Conservation (phyloP, 1,284 basidiomycete species). For the Sanghuangporus sanghuang region DNA sequence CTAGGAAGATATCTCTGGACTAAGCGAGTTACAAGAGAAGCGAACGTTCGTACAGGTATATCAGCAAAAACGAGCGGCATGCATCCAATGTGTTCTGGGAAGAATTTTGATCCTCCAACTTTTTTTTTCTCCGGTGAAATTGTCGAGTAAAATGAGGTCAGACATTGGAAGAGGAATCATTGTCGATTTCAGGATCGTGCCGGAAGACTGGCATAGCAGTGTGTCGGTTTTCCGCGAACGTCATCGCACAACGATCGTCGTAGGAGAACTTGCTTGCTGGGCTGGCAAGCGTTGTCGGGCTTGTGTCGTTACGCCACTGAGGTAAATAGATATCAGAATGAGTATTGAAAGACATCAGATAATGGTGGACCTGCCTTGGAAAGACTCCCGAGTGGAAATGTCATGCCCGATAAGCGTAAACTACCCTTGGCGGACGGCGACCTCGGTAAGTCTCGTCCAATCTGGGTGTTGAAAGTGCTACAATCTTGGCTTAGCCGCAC, state of each 20-base stretch:
- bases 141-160: neutral
- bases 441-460: neutral
- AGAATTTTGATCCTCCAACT: neutral
- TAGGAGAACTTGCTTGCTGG: neutral
- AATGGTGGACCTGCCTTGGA: neutral
- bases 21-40: no score
- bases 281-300: slow-evolving; percentile 8
- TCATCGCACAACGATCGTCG: neutral
- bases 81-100: no score
- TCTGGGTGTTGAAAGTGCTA: slow-evolving; percentile 10
- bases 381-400: slow-evolving; percentile 6
- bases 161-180: neutral
- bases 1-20: no score
- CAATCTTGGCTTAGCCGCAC: slow-evolving; percentile 13
- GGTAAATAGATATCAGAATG: neutral
- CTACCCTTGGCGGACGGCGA: neutral
- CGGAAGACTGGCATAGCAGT: neutral
- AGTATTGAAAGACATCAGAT: neutral
- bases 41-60: no score
- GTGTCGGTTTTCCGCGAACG: slow-evolving; percentile 1
- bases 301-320: neutral
- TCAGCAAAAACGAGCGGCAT: no score
- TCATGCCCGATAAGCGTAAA: slow-evolving; percentile 3
- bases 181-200: neutral
- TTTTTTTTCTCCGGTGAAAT: neutral